Conservation (phyloP, 2,329 filamentous ascomycete species). For the Penicillium occitanis region DNA sequence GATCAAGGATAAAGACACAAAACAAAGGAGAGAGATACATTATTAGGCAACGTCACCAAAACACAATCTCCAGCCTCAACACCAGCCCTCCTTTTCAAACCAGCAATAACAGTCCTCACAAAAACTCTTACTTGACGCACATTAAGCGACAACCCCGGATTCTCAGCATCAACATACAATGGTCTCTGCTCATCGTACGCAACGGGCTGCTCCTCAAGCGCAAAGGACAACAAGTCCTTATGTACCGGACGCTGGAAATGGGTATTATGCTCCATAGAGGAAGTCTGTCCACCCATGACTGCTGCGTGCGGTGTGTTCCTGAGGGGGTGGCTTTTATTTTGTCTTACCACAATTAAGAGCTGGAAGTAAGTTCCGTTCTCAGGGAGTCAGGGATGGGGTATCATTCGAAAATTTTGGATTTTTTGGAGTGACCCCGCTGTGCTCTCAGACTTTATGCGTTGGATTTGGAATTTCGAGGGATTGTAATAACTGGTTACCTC, state of each 20-base stretch:
- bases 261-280: not conserved
- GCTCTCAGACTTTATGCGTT: not conserved
- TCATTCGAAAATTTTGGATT: not conserved
- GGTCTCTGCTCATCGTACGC: conserved; percentile 40
- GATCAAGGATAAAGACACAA: not conserved
- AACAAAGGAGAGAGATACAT: conserved; percentile 27
- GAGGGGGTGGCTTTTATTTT: not conserved
- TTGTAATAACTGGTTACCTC: not conserved
- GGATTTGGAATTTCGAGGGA: not conserved
- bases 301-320: not conserved
- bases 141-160: conserved; percentile 40
- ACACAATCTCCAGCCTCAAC: conserved; percentile 46
- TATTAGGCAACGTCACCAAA: conserved; percentile 44
- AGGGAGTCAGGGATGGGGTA: not conserved
- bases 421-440: not conserved
- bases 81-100: conserved; percentile 37
- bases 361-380: not conserved
- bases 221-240: conserved; percentile 45
- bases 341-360: not conserved
- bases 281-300: conserved; percentile 15
- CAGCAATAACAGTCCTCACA: conserved; percentile 43
- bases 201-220: conserved; percentile 36
- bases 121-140: conserved; percentile 35
- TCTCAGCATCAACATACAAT: conserved; percentile 45
- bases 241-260: conserved; percentile 23